Base-by-base conservation (phyloP, 441 rosid species). In the Geranium incanum region DNA sequence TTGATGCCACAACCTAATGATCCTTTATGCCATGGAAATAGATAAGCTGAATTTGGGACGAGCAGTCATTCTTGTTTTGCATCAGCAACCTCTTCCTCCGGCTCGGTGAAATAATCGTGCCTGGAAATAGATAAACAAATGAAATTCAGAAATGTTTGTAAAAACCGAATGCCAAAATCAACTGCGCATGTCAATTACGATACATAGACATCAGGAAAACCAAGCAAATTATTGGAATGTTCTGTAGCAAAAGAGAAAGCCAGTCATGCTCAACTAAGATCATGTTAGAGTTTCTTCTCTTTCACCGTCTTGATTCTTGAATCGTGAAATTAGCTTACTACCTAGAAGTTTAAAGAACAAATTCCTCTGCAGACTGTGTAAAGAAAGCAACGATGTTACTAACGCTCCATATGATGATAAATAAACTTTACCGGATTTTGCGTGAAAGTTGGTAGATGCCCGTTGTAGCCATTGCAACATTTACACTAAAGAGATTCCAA, bases 401-500 rank as follows among this genome's bases (percentile, higher is more conserved):
- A 57, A 57, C 5, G 16, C 18, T 57, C 21, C 23, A 57, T 57
- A 57, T 15, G 63, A 57, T 57, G 65, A 59, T 59, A 3, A 19
- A 38, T 36, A 50, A 75, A n/a, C 96, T 86, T 81, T 19, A 94
- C 99, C 80, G 79, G 4, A 92, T 73, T 83, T 90, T 90, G 75
- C 97, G 95, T 3, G 88, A 38, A 60, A 94, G 89, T 80, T 94
- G 99, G 78, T 90, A 90, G 33, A 92, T 66, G 71, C 99, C 97
- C 0, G 99, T 94, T 66, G 83, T 87, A 0, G 94, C 94, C 97
- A 89, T 94, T 64, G 86, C 97, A 66, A 94, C 69, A 66, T 89
- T 94, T 65, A 94, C 97, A 43, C 95, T 86, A 55, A 90, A 87
- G 36, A 94, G 95, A 81, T 92, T 94, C 99, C 97, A 94, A 83